Conservation (phyloP, 768 basidiomycete species). For the Gautieria morchelliformis region DNA sequence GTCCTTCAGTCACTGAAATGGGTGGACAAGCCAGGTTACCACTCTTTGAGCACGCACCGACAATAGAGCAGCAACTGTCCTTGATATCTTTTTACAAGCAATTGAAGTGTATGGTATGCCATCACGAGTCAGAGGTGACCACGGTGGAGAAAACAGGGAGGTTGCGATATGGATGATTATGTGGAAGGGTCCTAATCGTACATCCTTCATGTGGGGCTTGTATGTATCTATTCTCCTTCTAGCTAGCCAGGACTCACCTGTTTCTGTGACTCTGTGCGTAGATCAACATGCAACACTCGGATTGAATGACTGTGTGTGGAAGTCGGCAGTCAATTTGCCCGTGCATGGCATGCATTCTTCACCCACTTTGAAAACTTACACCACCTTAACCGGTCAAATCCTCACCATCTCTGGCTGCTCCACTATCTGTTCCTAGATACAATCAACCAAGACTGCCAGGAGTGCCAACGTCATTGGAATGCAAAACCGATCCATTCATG, state of each 20-base stretch:
- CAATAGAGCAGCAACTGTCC: too few species aligned
- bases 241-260: constrained; percentile 1
- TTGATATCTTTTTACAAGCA: background rate
- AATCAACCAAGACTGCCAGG: constrained; percentile 28
- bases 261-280: constrained; percentile 23
- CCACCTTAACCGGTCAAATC: constrained; percentile 21
- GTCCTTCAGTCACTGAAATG: background rate
- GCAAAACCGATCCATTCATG: constrained; percentile 21
- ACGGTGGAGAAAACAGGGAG: constrained; percentile 6
- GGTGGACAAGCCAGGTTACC: constrained; percentile 17
- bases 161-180: constrained; percentile 9
- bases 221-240: background rate
- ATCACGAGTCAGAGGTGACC: constrained; percentile 6
- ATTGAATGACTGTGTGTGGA: background rate
- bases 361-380: constrained; percentile 25
- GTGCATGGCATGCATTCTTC: constrained; percentile 36
- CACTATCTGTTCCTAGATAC: constrained; percentile 29
- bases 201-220: constrained; percentile 8
- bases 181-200: background rate
- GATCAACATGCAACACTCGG: background rate
- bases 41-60: too few species aligned
- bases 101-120: background rate
- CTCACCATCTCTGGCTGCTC: constrained; percentile 34
- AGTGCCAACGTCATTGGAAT: constrained; percentile 32
- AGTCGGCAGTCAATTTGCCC: background rate